Percentiles rank a stretch among this genome's conserved stretches.
Evolutionary conservation across 768 basidiomycete species (phyloP).

Genomic region (Cystobasidium tubakii): DNA sequence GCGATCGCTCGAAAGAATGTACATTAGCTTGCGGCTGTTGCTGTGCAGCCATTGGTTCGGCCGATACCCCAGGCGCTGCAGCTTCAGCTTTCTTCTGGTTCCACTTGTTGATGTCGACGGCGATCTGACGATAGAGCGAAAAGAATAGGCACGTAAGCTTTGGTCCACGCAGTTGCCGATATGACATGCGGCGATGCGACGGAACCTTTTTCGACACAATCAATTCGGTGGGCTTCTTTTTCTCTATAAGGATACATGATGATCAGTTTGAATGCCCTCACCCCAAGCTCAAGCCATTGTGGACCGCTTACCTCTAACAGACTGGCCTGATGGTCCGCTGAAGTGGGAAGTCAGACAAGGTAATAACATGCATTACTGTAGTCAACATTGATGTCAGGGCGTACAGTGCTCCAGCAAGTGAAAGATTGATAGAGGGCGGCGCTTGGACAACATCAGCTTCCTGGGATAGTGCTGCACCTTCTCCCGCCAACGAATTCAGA

Average conservation of each 20-base stretch:
- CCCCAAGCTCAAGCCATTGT: not conserved
- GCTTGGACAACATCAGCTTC: not conserved
- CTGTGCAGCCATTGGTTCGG: not conserved
- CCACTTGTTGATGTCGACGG: conserved; percentile 91
- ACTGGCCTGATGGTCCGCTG: conserved; percentile 8
- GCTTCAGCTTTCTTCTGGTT: conserved; percentile 90
- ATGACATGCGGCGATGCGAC: conserved; percentile 38
- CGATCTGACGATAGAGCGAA: conserved; percentile 57
- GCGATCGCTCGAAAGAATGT: not conserved
- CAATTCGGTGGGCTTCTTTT: conserved; percentile 38
- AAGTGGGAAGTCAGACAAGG: conserved; percentile 6
- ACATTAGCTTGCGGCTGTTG: conserved; percentile 16
- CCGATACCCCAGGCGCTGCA: conserved; percentile 53
- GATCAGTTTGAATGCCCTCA: not conserved
- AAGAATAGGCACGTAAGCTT: conserved; percentile 32
- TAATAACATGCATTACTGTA: too few relatives aligned
- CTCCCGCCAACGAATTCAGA: conserved; percentile 25
- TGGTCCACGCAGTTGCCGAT: conserved; percentile 20
- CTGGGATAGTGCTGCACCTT: not conserved
- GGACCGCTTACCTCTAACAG: conserved; percentile 4
- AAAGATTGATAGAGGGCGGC: conserved; percentile 9
- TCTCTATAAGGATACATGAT: conserved; percentile 12
- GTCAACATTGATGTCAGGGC: not conserved
- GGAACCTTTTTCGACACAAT: conserved; percentile 40
- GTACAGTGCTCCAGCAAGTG: conserved; percentile 16